phyloP scores from a whole-genome alignment of 169 alveolate species.

The Eimeria tenella region DNA sequence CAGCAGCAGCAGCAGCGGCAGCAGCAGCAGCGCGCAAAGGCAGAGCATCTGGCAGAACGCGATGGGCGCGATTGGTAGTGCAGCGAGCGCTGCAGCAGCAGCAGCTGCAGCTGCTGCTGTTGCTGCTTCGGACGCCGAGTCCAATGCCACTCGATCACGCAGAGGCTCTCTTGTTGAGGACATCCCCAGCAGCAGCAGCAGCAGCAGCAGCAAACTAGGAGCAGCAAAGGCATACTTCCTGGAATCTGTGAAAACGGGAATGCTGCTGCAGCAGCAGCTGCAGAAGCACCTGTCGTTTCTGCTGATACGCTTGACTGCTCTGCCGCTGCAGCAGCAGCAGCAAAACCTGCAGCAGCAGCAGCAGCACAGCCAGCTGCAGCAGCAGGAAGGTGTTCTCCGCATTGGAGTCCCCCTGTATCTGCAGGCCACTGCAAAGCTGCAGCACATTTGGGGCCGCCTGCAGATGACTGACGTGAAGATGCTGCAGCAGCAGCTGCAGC shows the following conservation, averaged over 20 bases:
- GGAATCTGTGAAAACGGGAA: conserved; percentile 34
- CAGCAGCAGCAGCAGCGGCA: conserved; percentile 44
- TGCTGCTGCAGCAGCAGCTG: conserved; percentile 58
- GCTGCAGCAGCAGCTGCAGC: conserved; percentile 65
- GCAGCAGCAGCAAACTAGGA: conserved; percentile 45
- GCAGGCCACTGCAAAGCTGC: conserved; percentile 56
- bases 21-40: not conserved
- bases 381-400: conserved; percentile 46
- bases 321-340: conserved; percentile 71
- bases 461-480: not conserved
- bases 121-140: conserved; percentile 42
- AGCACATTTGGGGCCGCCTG: conserved; percentile 46
- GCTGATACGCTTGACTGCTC: conserved; percentile 12
- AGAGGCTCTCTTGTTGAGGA: not conserved
- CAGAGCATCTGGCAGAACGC: conserved; percentile 57
- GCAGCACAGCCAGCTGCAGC: conserved; percentile 26
- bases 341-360: conserved; percentile 40
- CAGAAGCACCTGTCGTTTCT: conserved; percentile 19
- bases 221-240: conserved; percentile 42
- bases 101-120: conserved; percentile 35
- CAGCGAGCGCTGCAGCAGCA: conserved; percentile 67
- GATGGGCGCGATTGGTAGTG: conserved; percentile 45
- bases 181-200: not conserved
- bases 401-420: conserved; percentile 36
- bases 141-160: not conserved